Evolutionary conservation across 805 yeast species (phyloP).

Genomic region (Candida sanyiensis): DNA sequence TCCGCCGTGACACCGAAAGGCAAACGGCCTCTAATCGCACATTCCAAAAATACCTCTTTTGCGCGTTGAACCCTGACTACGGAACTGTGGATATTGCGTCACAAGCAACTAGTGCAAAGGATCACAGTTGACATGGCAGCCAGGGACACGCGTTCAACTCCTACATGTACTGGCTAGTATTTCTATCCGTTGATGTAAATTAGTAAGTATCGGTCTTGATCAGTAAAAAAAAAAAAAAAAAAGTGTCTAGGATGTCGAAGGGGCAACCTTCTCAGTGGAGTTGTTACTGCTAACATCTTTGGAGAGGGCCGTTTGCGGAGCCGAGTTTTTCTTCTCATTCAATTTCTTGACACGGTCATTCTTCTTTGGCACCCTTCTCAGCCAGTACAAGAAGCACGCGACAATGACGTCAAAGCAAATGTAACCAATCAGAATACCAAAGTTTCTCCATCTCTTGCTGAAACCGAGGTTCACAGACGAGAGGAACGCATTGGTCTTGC

Average conservation of each 20-base stretch:
- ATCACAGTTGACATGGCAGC: too few species aligned
- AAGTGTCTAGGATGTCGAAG: neutral
- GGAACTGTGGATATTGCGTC: too few species aligned
- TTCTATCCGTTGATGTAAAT: too few species aligned
- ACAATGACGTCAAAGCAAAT: constrained; percentile 35
- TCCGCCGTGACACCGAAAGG: too few species aligned
- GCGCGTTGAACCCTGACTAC: too few species aligned
- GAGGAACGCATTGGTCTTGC: constrained; percentile 54
- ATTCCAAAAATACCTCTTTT: too few species aligned
- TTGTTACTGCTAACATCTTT: neutral
- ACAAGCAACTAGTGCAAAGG: too few species aligned
- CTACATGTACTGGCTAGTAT: too few species aligned
- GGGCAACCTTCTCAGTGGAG: neutral
- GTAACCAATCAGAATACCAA: constrained; percentile 46
- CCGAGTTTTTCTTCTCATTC: neutral
- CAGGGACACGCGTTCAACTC: too few species aligned
- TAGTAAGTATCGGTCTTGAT: too few species aligned
- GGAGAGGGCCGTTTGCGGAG: neutral
- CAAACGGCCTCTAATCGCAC: too few species aligned
- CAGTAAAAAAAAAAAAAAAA: neutral
- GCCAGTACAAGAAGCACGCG: constrained; percentile 44
- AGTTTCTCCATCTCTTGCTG: constrained; percentile 58
- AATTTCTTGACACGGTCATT: constrained; percentile 29
- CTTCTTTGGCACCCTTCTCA: constrained; percentile 68
- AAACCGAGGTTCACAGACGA: constrained; percentile 33